These are phyloP conservation scores for Cyathus striatus DNA, from an alignment of 768 basidiomycete genomes.

Conservation along the genomic window DNA sequence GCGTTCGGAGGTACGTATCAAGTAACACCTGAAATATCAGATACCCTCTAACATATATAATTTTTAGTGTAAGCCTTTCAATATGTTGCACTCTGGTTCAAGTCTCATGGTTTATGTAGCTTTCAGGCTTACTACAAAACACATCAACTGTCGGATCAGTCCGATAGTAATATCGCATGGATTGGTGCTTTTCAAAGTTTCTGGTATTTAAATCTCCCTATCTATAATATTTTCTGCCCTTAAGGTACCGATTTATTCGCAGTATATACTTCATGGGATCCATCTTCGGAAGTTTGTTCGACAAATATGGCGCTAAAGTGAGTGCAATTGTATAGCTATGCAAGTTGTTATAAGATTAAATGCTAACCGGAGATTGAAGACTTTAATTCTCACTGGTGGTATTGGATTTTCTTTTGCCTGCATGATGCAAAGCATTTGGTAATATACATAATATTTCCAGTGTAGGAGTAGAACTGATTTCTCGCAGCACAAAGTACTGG, in stretches of 20 bases:
- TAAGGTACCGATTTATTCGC: not conserved
- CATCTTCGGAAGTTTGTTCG: constrained; percentile 10
- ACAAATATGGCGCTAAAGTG: constrained; percentile 10
- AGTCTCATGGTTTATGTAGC: not conserved
- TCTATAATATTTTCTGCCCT: not conserved
- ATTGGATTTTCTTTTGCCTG: not conserved
- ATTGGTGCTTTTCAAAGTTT: constrained; percentile 17
- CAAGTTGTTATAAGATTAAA: not conserved
- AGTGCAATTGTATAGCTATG: not conserved
- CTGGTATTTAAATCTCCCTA: constrained; percentile 4
- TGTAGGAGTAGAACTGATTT: not conserved
- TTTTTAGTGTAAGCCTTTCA: too few species aligned
- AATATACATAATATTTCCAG: too few species aligned
- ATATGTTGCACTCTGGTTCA: not conserved
- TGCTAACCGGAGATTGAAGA: not conserved
- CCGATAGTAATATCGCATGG: constrained; percentile 17
- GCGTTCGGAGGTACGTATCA: constrained; percentile 10
- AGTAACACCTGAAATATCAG: too few species aligned
- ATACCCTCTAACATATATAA: too few species aligned
- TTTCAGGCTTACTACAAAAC: constrained; percentile 17
- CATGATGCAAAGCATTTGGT: not conserved
- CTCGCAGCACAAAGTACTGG: constrained; percentile 35
- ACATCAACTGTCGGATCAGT: constrained; percentile 12
- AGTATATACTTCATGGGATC: constrained; percentile 12
- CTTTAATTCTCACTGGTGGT: not conserved